These are phyloP conservation scores for Xylariomycetidae sp. DNA, from an alignment of 2,329 filamentous ascomycete genomes.

Conservation along the genomic window DNA sequence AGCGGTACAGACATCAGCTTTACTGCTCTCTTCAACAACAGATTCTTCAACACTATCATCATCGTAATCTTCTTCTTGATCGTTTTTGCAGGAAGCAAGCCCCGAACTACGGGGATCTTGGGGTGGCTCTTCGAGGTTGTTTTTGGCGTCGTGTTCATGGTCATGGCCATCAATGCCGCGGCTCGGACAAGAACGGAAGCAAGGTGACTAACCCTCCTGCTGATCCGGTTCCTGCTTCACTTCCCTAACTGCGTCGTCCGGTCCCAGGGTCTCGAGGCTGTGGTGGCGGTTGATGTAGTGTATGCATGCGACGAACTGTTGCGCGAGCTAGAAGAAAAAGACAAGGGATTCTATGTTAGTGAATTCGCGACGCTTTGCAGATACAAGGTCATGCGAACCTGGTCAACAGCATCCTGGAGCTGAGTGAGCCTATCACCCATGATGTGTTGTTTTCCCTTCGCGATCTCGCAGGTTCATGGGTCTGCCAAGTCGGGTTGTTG, in stretches of 20 bases:
- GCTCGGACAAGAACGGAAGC: not conserved
- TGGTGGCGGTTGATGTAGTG: conserved; percentile 66
- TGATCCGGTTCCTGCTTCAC: conserved; percentile 49
- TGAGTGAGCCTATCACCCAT: conserved; percentile 79
- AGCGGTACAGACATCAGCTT: conserved; percentile 8
- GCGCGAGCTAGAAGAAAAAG: conserved; percentile 64
- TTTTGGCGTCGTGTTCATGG: no score
- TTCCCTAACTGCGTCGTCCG: conserved; percentile 55
- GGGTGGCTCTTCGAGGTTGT: conserved; percentile 7
- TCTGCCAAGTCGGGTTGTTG: no score
- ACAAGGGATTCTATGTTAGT: not conserved
- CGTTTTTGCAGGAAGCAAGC: no score
- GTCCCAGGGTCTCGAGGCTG: conserved; percentile 56
- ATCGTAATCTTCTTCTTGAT: no score
- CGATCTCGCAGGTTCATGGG: no score
- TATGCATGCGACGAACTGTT: conserved; percentile 63
- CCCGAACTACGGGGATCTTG: not conserved
- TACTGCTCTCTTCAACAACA: no score
- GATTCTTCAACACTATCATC: no score
- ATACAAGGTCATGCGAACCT: conserved; percentile 44
- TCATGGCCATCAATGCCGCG: no score
- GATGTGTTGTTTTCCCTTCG: conserved; percentile 1
- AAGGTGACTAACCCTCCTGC: conserved; percentile 41
- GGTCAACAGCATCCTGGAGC: conserved; percentile 78
- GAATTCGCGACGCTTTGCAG: not conserved